These are phyloP conservation scores for Daldinia decipiens DNA, from an alignment of 495 filamentous ascomycete genomes.

Conservation along the genomic window DNA sequence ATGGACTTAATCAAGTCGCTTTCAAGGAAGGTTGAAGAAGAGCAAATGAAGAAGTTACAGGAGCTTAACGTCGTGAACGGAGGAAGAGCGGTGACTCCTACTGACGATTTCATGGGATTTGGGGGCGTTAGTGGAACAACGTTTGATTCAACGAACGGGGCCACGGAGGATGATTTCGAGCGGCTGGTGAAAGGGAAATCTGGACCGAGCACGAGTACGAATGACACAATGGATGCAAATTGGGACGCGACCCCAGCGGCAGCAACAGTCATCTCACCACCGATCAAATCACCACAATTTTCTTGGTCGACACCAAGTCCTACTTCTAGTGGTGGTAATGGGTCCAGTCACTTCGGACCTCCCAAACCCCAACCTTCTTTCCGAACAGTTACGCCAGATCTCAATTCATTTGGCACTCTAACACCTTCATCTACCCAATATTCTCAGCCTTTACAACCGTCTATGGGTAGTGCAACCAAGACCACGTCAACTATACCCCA, in stretches of 20 bases:
- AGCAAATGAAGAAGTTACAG: constrained; percentile 86
- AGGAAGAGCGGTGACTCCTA: constrained; percentile 46
- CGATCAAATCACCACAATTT: constrained; percentile 60
- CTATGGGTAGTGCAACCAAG: constrained; percentile 7
- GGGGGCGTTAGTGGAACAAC: constrained; percentile 60
- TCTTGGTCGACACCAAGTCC: constrained; percentile 68
- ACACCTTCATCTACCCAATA: constrained; percentile 64
- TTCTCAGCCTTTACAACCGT: constrained; percentile 62
- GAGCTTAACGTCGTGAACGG: constrained; percentile 71
- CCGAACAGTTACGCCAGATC: constrained; percentile 67
- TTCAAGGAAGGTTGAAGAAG: constrained; percentile 82
- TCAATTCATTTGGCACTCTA: constrained; percentile 58
- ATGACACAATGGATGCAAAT: constrained; percentile 53
- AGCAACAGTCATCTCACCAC: constrained; percentile 33
- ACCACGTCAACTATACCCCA: constrained; percentile 20
- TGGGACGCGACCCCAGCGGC: constrained; percentile 55
- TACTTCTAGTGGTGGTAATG: constrained; percentile 36
- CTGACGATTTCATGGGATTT: constrained; percentile 70
- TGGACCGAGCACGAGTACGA: constrained; percentile 15
- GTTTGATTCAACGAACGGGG: constrained; percentile 59
- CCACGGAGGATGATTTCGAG: constrained; percentile 81
- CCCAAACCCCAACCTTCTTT: constrained; percentile 58
- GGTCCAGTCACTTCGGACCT: constrained; percentile 45
- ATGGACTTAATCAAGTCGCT: constrained; percentile 86
- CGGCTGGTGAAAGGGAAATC: constrained; percentile 79